Percentiles rank a stretch among this genome's conserved stretches.
These are phyloP conservation scores for Aspergillus tamarii DNA, from an alignment of 2,329 filamentous ascomycete genomes.

Conservation along the genomic window DNA sequence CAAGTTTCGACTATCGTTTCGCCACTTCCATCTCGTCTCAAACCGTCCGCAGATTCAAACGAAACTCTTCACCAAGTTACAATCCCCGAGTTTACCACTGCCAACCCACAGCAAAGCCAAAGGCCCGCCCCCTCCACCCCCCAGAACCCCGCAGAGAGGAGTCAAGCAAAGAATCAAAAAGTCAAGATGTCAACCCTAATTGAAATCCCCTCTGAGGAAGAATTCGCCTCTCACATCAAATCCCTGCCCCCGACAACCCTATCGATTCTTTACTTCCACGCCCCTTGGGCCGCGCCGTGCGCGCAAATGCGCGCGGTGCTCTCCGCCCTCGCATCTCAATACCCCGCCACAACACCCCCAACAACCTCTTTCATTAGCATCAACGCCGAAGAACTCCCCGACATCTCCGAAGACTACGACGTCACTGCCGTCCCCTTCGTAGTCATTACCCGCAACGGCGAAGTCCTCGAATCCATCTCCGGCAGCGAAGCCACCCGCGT, in stretches of 20 bases:
- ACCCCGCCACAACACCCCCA: slow-evolving; percentile 68
- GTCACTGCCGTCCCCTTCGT: slow-evolving; percentile 94
- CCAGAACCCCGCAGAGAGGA: not conserved
- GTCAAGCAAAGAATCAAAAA: slow-evolving; percentile 6
- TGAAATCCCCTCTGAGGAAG: slow-evolving; percentile 73
- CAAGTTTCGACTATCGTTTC: not conserved
- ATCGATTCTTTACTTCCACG: slow-evolving; percentile 89
- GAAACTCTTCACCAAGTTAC: not conserved
- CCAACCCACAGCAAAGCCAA: not conserved
- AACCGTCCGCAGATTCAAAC: not conserved
- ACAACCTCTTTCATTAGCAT: slow-evolving; percentile 82
- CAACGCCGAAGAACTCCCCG: slow-evolving; percentile 91
- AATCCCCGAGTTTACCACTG: not conserved
- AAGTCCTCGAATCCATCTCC: slow-evolving; percentile 81
- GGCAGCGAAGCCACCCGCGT: slow-evolving; percentile 89
- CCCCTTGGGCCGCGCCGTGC: slow-evolving; percentile 95
- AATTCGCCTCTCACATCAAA: slow-evolving; percentile 71
- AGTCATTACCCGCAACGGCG: slow-evolving; percentile 74
- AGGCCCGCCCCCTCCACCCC: not conserved
- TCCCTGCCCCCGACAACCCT: slow-evolving; percentile 71
- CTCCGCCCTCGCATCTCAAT: slow-evolving; percentile 81
- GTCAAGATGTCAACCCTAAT: slow-evolving; percentile 71
- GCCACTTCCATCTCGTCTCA: not conserved
- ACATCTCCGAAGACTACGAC: slow-evolving; percentile 89
- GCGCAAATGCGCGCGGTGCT: slow-evolving; percentile 90